phyloP scores from a whole-genome alignment of 2,329 filamentous ascomycete genomes.

The Colletotrichum spinosum region DNA sequence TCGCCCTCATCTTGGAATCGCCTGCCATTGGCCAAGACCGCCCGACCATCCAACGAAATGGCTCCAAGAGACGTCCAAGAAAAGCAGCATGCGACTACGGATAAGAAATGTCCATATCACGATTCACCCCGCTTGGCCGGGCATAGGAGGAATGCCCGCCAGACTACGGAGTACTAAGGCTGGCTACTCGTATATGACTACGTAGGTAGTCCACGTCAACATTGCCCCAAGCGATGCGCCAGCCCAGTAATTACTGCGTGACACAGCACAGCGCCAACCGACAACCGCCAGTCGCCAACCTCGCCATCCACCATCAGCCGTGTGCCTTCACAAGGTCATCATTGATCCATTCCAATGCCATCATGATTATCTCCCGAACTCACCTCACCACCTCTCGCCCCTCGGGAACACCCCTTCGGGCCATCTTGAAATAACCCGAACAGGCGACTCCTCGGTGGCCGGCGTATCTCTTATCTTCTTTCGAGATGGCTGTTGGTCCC shows the following conservation, averaged over 20 bases:
- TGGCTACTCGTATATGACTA: no score
- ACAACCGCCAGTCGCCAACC: no score
- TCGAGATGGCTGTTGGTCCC: conserved; percentile 16
- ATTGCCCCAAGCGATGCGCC: conserved; percentile 22
- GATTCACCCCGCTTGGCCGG: conserved; percentile 29
- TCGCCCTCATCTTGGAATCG: not conserved
- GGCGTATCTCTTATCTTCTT: conserved; percentile 5
- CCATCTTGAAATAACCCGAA: not conserved
- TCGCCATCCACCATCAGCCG: no score
- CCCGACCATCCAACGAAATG: conserved; percentile 6
- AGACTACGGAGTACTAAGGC: no score
- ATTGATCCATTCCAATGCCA: conserved; percentile 1
- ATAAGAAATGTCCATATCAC: conserved; percentile 20
- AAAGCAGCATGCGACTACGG: conserved; percentile 28
- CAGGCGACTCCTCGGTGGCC: conserved; percentile 20
- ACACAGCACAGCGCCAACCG: no score
- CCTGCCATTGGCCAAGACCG: conserved; percentile 26
- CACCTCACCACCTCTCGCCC: conserved; percentile 1
- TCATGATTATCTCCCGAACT: not conserved
- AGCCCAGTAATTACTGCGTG: no score
- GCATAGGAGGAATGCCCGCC: conserved; percentile 26
- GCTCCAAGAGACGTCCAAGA: conserved; percentile 26
- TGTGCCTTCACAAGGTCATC: not conserved
- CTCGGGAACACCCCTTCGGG: no score
- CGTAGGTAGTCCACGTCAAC: conserved; percentile 22